These are phyloP conservation scores for Protoeuglena noctilucae DNA, from an alignment of 139 green algal species.

Conservation along the genomic window DNA sequence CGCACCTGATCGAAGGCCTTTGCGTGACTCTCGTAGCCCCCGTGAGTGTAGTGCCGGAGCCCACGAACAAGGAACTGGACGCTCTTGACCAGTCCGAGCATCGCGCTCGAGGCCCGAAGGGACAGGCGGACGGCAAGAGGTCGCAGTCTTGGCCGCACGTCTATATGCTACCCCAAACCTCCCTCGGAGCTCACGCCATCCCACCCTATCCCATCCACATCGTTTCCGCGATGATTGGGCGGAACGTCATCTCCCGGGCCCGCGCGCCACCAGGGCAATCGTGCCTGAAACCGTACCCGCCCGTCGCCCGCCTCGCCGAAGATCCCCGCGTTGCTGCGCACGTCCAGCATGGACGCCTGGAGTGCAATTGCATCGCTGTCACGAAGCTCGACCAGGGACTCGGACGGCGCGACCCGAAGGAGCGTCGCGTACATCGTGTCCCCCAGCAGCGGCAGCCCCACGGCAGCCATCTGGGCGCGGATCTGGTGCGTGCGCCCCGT, in stretches of 20 bases:
- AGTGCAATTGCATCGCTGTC: neutral
- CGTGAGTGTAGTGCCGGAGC: conserved; percentile 25
- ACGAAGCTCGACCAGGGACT: neutral
- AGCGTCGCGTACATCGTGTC: conserved; percentile 47
- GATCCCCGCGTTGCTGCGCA: too few relatives aligned
- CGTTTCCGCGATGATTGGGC: too few relatives aligned
- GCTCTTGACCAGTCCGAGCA: too few relatives aligned
- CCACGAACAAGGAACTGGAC: conserved; percentile 28
- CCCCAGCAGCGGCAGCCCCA: conserved; percentile 43
- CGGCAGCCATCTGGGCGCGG: conserved; percentile 47
- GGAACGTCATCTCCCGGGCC: too few relatives aligned
- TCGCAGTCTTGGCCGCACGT: neutral
- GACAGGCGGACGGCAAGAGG: too few relatives aligned
- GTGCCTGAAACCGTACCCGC: too few relatives aligned
- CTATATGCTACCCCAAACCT: neutral
- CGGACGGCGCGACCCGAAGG: too few relatives aligned
- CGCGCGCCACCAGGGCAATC: too few relatives aligned
- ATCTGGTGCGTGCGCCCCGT: conserved; percentile 75
- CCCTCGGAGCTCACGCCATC: conserved; percentile 4
- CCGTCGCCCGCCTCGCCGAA: too few relatives aligned
- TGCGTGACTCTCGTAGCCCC: conserved; percentile 22
- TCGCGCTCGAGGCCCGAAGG: too few relatives aligned
- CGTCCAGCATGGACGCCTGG: neutral
- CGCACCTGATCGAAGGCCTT: conserved; percentile 28
- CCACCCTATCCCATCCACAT: too few relatives aligned